Conservation (phyloP, 768 basidiomycete species). For the Tephrocybe sp. region DNA sequence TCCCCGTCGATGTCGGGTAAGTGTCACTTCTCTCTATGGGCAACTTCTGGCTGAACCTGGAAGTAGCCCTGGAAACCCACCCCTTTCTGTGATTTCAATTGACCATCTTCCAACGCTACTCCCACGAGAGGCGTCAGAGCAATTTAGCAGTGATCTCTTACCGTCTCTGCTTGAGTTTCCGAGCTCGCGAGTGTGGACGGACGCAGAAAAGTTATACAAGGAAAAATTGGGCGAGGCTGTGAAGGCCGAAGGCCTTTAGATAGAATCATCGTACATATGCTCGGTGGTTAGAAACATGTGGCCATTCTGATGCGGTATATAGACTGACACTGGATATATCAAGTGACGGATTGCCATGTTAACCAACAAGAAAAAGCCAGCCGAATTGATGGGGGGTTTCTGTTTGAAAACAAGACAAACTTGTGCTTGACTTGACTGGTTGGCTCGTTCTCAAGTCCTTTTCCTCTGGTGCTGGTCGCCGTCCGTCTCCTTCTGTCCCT, state of each 20-base stretch:
- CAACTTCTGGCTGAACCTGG: not conserved
- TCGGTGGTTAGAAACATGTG: not conserved
- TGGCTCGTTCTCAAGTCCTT: constrained; percentile 10
- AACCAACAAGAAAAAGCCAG: constrained; percentile 6
- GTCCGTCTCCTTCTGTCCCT: constrained; percentile 26
- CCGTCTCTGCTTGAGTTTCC: constrained; percentile 85
- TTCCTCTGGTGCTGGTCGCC: constrained; percentile 53
- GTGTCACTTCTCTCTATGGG: constrained; percentile 25
- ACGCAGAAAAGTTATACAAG: constrained; percentile 82
- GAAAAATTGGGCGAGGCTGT: constrained; percentile 48
- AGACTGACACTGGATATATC: not conserved
- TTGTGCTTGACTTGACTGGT: constrained; percentile 7
- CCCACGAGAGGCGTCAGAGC: constrained; percentile 95
- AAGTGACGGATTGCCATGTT: too few species aligned
- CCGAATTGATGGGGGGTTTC: constrained; percentile 9
- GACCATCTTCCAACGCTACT: constrained; percentile 95
- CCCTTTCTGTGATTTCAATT: constrained; percentile 87
- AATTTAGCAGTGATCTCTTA: constrained; percentile 85
- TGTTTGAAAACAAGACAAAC: constrained; percentile 3
- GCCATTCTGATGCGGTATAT: constrained; percentile 3
- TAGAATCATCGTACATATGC: not conserved
- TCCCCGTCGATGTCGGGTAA: constrained; percentile 79
- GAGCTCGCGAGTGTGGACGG: constrained; percentile 77
- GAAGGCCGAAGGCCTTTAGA: constrained; percentile 32
- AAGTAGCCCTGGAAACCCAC: constrained; percentile 56